A percentile compares a stretch with the other conserved stretches of the same genome.
Conservation (phyloP, 768 basidiomycete genomes). For the Dentipellis fragilis region DNA sequence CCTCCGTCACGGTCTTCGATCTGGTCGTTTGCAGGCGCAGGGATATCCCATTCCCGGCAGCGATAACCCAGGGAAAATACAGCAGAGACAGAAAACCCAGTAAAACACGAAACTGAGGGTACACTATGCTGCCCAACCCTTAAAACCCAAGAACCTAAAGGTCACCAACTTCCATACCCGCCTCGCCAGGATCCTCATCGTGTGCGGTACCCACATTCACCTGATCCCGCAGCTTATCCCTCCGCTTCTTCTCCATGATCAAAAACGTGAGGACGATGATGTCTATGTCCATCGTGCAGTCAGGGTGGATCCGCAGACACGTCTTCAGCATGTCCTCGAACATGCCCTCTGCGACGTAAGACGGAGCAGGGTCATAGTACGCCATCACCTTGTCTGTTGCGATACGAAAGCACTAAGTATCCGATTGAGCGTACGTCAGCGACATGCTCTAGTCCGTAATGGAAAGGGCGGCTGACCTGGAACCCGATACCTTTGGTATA, state of each 20-base stretch:
- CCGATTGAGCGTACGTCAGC: not conserved
- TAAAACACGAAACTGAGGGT: no score
- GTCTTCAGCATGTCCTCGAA: constrained; percentile 40
- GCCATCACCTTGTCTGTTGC: constrained; percentile 9
- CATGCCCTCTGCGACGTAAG: constrained; percentile 29
- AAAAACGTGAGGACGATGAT: constrained; percentile 44
- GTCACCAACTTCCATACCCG: constrained; percentile 15
- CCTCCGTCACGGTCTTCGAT: not conserved
- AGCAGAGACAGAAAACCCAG: no score
- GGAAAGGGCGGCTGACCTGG: constrained; percentile 3
- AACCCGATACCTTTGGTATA: constrained; percentile 8
- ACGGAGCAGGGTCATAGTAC: constrained; percentile 10
- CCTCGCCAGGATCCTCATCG: constrained; percentile 14
- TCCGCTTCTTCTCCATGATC: constrained; percentile 45
- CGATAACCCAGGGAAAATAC: no score
- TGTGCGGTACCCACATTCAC: constrained; percentile 10
- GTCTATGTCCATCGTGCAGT: constrained; percentile 35
- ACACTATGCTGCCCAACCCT: no score
- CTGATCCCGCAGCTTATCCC: constrained; percentile 23
- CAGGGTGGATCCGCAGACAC: constrained; percentile 36
- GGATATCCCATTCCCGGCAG: no score
- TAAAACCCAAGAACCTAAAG: no score
- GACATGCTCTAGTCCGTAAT: not conserved
- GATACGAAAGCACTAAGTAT: constrained; percentile 12
- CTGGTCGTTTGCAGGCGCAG: no score